phyloP scores from a whole-genome alignment of 805 yeast genomes.

The Brettanomyces sp. region DNA sequence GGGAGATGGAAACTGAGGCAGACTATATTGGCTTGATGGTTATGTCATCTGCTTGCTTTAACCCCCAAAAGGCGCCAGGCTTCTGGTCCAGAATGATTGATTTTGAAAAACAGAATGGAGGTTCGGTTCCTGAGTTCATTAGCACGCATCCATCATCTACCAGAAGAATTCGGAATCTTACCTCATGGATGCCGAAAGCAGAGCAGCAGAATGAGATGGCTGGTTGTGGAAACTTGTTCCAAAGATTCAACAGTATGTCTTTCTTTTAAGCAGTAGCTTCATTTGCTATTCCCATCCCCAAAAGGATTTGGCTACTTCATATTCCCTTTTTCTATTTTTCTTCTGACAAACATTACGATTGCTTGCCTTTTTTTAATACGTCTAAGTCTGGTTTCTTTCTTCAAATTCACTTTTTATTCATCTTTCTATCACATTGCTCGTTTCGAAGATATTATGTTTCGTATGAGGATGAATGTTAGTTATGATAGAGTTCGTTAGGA shows the following conservation, averaged over 20 bases:
- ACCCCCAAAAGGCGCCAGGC: constrained; percentile 62
- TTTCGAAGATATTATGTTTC: too few relatives aligned
- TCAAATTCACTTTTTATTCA: too few relatives aligned
- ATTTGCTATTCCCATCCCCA: too few relatives aligned
- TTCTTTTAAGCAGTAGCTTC: too few relatives aligned
- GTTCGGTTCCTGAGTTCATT: constrained; percentile 46
- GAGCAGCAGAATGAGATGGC: constrained; percentile 29
- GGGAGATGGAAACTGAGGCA: constrained; percentile 95
- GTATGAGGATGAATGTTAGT: too few relatives aligned
- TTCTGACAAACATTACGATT: too few relatives aligned
- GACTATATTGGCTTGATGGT: constrained; percentile 89
- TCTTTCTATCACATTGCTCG: too few relatives aligned
- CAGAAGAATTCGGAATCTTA: constrained; percentile 62
- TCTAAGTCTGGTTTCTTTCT: too few relatives aligned
- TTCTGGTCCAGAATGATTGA: constrained; percentile 79
- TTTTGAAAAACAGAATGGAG: constrained; percentile 32
- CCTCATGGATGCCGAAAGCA: constrained; percentile 57
- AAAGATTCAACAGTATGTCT: background rate
- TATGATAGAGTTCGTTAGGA: too few relatives aligned
- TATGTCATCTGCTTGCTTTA: constrained; percentile 83
- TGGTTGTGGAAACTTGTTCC: background rate
- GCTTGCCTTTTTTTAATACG: too few relatives aligned
- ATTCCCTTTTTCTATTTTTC: too few relatives aligned
- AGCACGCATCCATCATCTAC: constrained; percentile 85
- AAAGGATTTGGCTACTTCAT: too few relatives aligned